Evolutionary conservation across 2,329 filamentous ascomycete species (phyloP).

Genomic region (Fusarium lateritium): DNA sequence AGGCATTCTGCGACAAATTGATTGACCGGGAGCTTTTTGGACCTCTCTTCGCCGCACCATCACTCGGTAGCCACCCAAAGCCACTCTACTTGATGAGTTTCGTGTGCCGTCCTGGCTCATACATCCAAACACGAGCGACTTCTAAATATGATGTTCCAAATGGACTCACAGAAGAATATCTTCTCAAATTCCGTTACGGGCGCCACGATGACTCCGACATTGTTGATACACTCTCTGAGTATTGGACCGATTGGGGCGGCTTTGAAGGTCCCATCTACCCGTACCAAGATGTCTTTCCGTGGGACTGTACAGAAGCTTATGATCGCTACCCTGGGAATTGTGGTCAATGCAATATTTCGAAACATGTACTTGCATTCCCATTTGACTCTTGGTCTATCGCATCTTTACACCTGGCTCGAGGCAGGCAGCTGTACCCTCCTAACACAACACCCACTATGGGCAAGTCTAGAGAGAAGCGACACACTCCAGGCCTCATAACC

Average conservation of each 20-base stretch:
- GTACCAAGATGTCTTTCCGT: slow-evolving; percentile 60
- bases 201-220: slow-evolving; percentile 58
- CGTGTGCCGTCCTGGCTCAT: slow-evolving; percentile 50
- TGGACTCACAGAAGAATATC: slow-evolving; percentile 59
- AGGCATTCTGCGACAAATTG: slow-evolving; percentile 55
- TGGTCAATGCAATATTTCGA: slow-evolving; percentile 57
- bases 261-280: slow-evolving; percentile 56
- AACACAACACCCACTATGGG: fast-evolving
- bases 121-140: slow-evolving; percentile 40
- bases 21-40: slow-evolving; percentile 51
- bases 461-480: not conserved
- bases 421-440: slow-evolving; percentile 52
- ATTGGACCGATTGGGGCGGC: slow-evolving; percentile 61
- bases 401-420: slow-evolving; percentile 55
- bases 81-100: slow-evolving; percentile 59
- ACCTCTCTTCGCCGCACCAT: slow-evolving; percentile 43
- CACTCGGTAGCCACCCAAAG: not conserved
- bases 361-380: slow-evolving; percentile 61
- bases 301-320: slow-evolving; percentile 63
- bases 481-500: slow-evolving; percentile 30
- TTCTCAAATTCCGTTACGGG: slow-evolving; percentile 56
- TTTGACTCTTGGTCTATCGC: slow-evolving; percentile 61
- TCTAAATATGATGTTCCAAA: slow-evolving; percentile 56
- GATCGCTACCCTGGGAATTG: slow-evolving; percentile 54
- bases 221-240: slow-evolving; percentile 58